Evolutionary conservation across 352 stramenopile species (phyloP).

Genomic region (Phytophthora sansomeana): DNA sequence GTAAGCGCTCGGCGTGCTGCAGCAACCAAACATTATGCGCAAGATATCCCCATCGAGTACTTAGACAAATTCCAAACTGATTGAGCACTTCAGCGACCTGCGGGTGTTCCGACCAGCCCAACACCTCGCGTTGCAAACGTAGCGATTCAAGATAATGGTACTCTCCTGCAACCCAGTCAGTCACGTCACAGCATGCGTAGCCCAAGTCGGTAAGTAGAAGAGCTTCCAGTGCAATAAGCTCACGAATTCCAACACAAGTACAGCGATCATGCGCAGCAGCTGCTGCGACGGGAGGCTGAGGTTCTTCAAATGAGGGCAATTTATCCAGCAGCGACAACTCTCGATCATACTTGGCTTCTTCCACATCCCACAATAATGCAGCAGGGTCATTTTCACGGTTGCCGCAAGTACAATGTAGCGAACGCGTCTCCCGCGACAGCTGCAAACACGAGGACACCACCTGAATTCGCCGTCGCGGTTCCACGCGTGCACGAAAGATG

Average conservation of each 20-base stretch:
- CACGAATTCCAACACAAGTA: slow-evolving; percentile 73
- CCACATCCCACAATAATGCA: slow-evolving; percentile 72
- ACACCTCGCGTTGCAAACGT: slow-evolving; percentile 78
- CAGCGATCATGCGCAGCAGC: slow-evolving; percentile 49
- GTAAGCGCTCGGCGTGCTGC: slow-evolving; percentile 69
- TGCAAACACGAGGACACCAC: slow-evolving; percentile 77
- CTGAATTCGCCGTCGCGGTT: slow-evolving; percentile 74
- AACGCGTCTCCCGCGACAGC: slow-evolving; percentile 70
- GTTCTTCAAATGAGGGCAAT: slow-evolving; percentile 70
- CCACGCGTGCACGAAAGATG: slow-evolving; percentile 81
- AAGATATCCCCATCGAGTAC: slow-evolving; percentile 71
- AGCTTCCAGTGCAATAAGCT: slow-evolving; percentile 79
- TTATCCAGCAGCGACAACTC: slow-evolving; percentile 68
- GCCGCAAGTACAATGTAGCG: slow-evolving; percentile 74
- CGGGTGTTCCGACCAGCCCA: slow-evolving; percentile 77
- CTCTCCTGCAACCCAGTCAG: slow-evolving; percentile 76
- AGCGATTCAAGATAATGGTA: slow-evolving; percentile 83
- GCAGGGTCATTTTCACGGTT: slow-evolving; percentile 78
- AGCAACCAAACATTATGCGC: slow-evolving; percentile 84
- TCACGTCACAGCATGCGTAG: slow-evolving; percentile 82
- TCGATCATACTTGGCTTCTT: slow-evolving; percentile 78
- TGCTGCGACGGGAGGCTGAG: slow-evolving; percentile 37
- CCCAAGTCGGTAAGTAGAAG: slow-evolving; percentile 79
- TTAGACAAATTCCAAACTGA: slow-evolving; percentile 82
- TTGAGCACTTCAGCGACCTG: slow-evolving; percentile 86